Evolutionary conservation across 306 rosid species (phyloP).

Genomic region (Senna siamea): DNA sequence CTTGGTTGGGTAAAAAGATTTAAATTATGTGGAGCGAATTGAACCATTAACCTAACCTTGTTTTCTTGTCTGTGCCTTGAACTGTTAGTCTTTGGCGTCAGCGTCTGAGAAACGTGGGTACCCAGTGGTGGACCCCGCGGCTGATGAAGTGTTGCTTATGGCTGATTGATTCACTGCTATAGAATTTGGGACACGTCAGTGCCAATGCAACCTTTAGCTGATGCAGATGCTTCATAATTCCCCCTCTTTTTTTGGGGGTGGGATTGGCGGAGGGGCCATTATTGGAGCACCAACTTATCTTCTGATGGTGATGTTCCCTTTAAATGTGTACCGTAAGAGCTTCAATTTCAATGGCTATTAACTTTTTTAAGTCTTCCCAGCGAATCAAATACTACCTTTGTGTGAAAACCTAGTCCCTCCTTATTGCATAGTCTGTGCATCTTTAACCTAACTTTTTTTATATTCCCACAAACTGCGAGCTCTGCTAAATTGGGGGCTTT

Average conservation of each 20-base stretch:
- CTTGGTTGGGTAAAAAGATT: not conserved
- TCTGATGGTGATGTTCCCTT: constrained; percentile 35
- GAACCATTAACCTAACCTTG: constrained; percentile 32
- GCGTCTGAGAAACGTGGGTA: constrained; percentile 10
- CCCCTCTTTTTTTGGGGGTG: not conserved
- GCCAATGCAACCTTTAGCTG: constrained; percentile 24
- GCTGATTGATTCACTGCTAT: not conserved
- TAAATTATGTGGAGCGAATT: not conserved
- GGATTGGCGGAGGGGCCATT: constrained; percentile 20
- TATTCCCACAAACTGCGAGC: not conserved
- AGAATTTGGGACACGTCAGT: constrained; percentile 4
- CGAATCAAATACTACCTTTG: constrained; percentile 46
- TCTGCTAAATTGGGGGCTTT: constrained; percentile 3
- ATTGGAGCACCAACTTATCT: constrained; percentile 39
- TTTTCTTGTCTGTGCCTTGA: not conserved
- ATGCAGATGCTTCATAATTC: constrained; percentile 13
- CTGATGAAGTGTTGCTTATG: not conserved
- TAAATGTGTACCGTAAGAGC: constrained; percentile 10
- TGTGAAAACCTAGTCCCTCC: constrained; percentile 22
- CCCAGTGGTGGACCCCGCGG: constrained; percentile 26
- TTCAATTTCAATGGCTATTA: constrained; percentile 14
- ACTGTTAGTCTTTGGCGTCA: constrained; percentile 9
- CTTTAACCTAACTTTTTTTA: constrained; percentile 14
- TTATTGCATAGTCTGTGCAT: not conserved
- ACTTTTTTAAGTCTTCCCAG: constrained; percentile 10